phyloP scores from a whole-genome alignment of 495 filamentous ascomycete genomes.

The Aspergillus egyptiacus region DNA sequence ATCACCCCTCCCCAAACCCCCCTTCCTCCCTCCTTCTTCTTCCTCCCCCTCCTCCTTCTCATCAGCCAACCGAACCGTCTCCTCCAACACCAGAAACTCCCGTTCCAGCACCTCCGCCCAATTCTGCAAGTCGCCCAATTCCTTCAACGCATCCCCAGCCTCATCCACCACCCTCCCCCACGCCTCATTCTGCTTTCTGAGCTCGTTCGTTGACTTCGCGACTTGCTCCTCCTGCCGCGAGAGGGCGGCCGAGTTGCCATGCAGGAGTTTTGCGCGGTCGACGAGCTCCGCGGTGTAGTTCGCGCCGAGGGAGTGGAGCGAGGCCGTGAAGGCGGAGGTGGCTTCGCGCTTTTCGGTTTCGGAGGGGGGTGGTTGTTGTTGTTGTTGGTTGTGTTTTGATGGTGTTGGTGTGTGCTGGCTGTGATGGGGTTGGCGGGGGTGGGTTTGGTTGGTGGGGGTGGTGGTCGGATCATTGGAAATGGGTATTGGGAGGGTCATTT shows the following conservation, averaged over 20 bases:
- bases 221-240: constrained; percentile 68
- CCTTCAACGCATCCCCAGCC: constrained; percentile 70
- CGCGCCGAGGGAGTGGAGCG: constrained; percentile 64
- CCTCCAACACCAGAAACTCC: constrained; percentile 82
- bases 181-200: constrained; percentile 66
- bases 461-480: not conserved
- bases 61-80: constrained; percentile 64
- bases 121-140: constrained; percentile 94
- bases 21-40: constrained; percentile 1
- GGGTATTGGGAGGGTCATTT: not conserved
- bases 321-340: constrained; percentile 68
- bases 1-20: constrained; percentile 4
- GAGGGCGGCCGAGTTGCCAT: constrained; percentile 64
- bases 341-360: constrained; percentile 45
- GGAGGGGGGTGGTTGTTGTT: not conserved
- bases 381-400: not conserved
- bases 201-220: constrained; percentile 52
- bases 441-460: not conserved
- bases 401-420: too few relatives aligned
- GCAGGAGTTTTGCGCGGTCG: constrained; percentile 67
- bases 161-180: constrained; percentile 62
- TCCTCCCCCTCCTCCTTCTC: not conserved
- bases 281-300: constrained; percentile 64
- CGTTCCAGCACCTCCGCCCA: constrained; percentile 96
- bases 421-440: not conserved